These are phyloP conservation scores for Tritrichomonas musculus DNA, from an alignment of 208 protist genomes.

Conservation along the genomic window DNA sequence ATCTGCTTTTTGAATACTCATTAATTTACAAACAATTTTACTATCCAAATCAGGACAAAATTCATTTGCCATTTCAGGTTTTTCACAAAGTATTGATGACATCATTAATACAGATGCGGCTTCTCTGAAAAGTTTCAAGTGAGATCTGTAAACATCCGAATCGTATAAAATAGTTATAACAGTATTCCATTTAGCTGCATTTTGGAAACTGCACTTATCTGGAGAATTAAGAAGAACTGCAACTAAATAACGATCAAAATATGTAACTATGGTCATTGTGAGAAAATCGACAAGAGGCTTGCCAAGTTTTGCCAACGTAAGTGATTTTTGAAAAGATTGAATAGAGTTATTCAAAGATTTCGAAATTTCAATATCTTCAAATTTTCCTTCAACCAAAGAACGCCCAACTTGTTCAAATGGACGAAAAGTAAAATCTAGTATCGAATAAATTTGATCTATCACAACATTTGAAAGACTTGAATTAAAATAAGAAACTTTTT, in stretches of 20 bases:
- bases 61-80: background rate
- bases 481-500: background rate
- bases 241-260: background rate
- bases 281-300: background rate
- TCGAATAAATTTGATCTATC: background rate
- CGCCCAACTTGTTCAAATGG: background rate
- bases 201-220: background rate
- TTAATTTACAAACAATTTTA: background rate
- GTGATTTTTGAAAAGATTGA: background rate
- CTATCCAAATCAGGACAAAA: background rate
- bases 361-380: background rate
- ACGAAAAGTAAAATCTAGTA: background rate
- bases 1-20: background rate
- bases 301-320: too few species aligned
- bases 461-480: background rate
- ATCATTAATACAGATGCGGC: constrained; percentile 9
- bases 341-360: background rate
- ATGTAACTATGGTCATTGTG: background rate
- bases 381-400: background rate
- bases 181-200: background rate
- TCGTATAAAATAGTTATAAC: background rate
- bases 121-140: background rate
- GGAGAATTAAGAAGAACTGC: background rate
- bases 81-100: background rate
- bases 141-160: background rate